Base-by-base conservation (phyloP, 768 basidiomycete species). In the Boletus vermiculosoides region DNA sequence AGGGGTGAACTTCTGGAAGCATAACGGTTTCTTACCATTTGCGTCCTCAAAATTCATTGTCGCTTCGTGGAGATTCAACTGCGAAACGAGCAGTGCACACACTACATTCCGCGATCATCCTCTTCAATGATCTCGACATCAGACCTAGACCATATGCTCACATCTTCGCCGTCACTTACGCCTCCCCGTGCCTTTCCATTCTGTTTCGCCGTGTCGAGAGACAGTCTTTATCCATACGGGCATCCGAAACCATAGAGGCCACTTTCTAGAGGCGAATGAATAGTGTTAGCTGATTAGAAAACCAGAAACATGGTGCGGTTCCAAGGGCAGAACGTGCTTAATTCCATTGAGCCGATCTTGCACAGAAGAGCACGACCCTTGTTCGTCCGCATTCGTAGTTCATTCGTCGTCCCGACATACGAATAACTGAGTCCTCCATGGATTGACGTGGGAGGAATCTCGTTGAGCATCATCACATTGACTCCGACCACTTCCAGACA, bases 141-240 rank as follows among this genome's bases (percentile, higher is more conserved):
- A 11, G 58, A 69, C 10, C 44, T 25, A 23, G 58, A 60, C 11
- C 45, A 36, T 67, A 68, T 68, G 49, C 60, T 60, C 37, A 64
- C 62, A 20, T 68, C 66, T n/a, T 60, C 67, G 5, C 41, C 54
- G 18, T 42, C 45, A 16, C 10, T 41, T 28, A 58, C 52, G 4
- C n/a, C 46, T 23, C 37, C 16, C 3, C 42, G 55, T 12, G 51
- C 34, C 8, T 52, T 55, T 44, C 60, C 53, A 3, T 62, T 62
- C 37, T 62, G 56, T 52, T 42, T 48, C 8, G 33, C 20, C 4
- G 20, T 1, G 20, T 13, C 11, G 12, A 13, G 28, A 28, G 6
- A 65, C 86, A 86, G 66, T 93, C 89, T 60, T 83, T 79, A 58
- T 87, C 87, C 22, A 94, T 71, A 18, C 91, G 85, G 13, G 79